Evolutionary conservation across 257 asterid genomes (phyloP), one percentile per base, ranked within the genome.

Genomic region (Scutellaria baicalensis): DNA sequence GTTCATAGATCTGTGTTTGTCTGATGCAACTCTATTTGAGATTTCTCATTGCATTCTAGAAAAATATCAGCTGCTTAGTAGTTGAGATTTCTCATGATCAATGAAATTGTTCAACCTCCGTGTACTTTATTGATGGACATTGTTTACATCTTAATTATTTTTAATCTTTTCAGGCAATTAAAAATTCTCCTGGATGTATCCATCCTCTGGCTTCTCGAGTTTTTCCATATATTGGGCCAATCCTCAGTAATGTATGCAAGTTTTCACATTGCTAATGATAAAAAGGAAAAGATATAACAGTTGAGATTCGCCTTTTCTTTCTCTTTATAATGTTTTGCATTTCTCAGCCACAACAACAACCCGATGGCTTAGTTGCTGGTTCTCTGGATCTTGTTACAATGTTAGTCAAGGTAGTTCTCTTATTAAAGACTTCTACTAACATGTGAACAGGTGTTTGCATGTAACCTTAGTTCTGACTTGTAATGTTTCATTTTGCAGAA

Each of bases 331-430:
- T 55, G 65, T 64, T 27, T 55, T 62, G 27, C 80, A 60, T 78
- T 80, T 83, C 59, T 77, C 93, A 93, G 99, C 96, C 99, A 33
- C 95, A 83, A 13, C 96, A 86, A 82, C 95, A 91, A 84, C 89
- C 96, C 59, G 96, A 87, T 40, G 95, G 96, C 69, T 86, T 91
- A 78, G 95, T 91, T 76, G 89, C 99, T 76, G 96, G 96, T 73
- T 86, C 96, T 21, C 83, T 93, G 77, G 99, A 93, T 86, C 96
- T 93, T 68, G 69, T 89, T 51, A 78, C 95, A 60, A 87, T 93
- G 96, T 80, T 93, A 72, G 85, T 85, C 70, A 93, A 91, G 92
- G 99, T 87, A 78, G 74, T 44, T 69, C 23, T 49, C 52, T 42
- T 56, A 60, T 77, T 57, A 42, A 36, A 76, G 54, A 43, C 52